Conservation (phyloP, 1,284 basidiomycete species). For the Veloporphyrellus conicus region DNA sequence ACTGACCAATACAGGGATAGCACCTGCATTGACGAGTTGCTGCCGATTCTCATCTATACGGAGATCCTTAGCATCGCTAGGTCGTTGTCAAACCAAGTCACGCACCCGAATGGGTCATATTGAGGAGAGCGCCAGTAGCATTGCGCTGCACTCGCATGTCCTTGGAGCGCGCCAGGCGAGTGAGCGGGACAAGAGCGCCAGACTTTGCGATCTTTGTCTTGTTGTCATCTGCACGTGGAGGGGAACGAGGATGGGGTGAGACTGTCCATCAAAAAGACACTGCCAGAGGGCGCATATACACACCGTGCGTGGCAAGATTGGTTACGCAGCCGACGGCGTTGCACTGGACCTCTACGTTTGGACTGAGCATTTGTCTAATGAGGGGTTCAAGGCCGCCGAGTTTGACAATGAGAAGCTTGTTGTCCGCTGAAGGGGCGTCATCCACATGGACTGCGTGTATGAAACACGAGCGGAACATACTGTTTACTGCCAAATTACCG, state of each 20-base stretch:
- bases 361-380: slow-evolving; percentile 98
- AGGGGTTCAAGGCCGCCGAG: slow-evolving; percentile 96
- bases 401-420: slow-evolving; percentile 98
- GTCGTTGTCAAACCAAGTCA: slow-evolving; percentile 5
- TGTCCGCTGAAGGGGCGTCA: slow-evolving; percentile 68
- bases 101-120: slow-evolving; percentile 98
- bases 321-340: slow-evolving; percentile 99
- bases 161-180: slow-evolving; percentile 93
- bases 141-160: slow-evolving; percentile 99
- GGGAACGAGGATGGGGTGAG: slow-evolving; percentile 3
- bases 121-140: slow-evolving; percentile 94
- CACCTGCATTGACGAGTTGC: slow-evolving; percentile 97
- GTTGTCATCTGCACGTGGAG: slow-evolving; percentile 77
- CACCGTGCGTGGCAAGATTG: slow-evolving; percentile 96
- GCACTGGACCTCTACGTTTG: slow-evolving; percentile 99
- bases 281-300: slow-evolving; percentile 26
- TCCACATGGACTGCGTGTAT: slow-evolving; percentile 20
- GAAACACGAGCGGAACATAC: slow-evolving; percentile 50
- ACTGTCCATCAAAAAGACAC: slow-evolving; percentile 8
- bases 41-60: slow-evolving; percentile 88
- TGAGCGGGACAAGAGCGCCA: slow-evolving; percentile 94
- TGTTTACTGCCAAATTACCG: slow-evolving; percentile 97
- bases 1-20: slow-evolving; percentile 95
- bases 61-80: slow-evolving; percentile 9
- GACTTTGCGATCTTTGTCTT: slow-evolving; percentile 99